phyloP scores from a whole-genome alignment of 1,139 yeast species.

The Debaryomyces nepalensis region DNA sequence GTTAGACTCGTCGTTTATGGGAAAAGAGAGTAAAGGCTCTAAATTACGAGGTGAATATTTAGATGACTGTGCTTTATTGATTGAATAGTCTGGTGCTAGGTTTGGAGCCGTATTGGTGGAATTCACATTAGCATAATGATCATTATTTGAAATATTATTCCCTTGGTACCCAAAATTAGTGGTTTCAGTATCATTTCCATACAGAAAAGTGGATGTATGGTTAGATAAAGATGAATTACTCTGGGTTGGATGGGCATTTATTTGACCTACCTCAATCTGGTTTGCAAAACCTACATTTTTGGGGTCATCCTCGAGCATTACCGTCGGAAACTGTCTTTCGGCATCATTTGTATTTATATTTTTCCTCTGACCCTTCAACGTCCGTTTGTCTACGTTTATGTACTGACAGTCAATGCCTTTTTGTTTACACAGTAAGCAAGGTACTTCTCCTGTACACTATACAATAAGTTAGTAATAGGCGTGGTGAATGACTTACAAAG shows the following conservation, averaged over 20 bases:
- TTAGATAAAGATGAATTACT: too few relatives aligned
- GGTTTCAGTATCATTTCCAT: too few relatives aligned
- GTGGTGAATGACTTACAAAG: background rate
- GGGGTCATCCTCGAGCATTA: background rate
- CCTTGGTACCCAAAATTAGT: too few relatives aligned
- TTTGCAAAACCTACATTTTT: too few relatives aligned
- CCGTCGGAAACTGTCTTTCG: background rate
- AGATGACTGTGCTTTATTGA: background rate
- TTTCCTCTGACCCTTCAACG: slow-evolving; percentile 31
- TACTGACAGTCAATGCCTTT: slow-evolving; percentile 31
- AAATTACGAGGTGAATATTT: slow-evolving; percentile 30
- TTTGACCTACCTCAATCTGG: too few relatives aligned
- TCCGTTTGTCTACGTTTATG: slow-evolving; percentile 32
- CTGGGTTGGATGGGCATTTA: too few relatives aligned
- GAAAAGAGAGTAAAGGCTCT: slow-evolving; percentile 32
- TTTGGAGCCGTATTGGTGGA: background rate
- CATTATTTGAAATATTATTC: too few relatives aligned
- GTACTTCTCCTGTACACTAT: slow-evolving; percentile 33
- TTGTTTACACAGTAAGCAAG: slow-evolving; percentile 33
- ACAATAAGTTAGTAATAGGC: slow-evolving; percentile 7
- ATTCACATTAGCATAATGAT: too few relatives aligned
- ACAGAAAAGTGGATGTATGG: too few relatives aligned
- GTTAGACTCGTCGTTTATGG: slow-evolving; percentile 22
- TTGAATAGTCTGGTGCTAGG: background rate
- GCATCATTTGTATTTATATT: background rate